A percentile compares a stretch with the other conserved stretches of the same genome.
phyloP scores from a whole-genome alignment of 108 stramenopile genomes.

The Nannochloropsis gaditana region DNA sequence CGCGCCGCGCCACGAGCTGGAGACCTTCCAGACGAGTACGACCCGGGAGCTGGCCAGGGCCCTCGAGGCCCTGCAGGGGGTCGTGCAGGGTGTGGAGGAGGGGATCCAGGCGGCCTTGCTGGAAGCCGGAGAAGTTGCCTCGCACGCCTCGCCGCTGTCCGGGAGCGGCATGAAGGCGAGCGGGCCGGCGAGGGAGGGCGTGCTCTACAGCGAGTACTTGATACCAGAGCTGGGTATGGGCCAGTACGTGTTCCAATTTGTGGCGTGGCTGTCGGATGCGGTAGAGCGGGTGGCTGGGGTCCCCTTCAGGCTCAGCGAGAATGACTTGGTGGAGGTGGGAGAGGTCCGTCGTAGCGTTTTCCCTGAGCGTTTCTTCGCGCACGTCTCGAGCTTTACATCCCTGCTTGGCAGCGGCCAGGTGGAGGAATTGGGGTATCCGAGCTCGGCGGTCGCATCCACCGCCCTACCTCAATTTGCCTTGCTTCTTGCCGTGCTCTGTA shows the following conservation, averaged over 20 bases:
- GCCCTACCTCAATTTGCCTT: slow-evolving; percentile 11
- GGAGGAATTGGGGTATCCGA: not conserved
- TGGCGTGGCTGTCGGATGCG: not conserved
- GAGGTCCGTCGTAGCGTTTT: not conserved
- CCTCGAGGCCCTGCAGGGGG: not conserved
- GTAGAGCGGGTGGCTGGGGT: slow-evolving; percentile 1
- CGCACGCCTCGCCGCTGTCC: not conserved
- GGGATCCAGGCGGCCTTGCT: not conserved
- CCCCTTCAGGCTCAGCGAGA: not conserved
- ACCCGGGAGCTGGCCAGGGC: not conserved
- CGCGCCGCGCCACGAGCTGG: not conserved
- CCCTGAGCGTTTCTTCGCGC: slow-evolving; percentile 5
- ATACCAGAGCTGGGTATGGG: not conserved
- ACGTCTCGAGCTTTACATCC: not conserved
- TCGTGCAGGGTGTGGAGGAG: not conserved
- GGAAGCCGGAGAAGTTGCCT: not conserved
- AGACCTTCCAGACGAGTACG: not conserved
- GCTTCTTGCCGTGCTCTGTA: not conserved
- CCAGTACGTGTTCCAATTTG: not conserved
- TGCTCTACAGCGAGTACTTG: not conserved
- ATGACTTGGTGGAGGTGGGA: not conserved
- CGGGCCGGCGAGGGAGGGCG: not conserved
- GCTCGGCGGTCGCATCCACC: not conserved
- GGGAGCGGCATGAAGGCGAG: not conserved
- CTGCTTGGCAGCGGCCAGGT: not conserved